Conservation (phyloP, 331 rosid species). For the Pyrus hybrid region DNA sequence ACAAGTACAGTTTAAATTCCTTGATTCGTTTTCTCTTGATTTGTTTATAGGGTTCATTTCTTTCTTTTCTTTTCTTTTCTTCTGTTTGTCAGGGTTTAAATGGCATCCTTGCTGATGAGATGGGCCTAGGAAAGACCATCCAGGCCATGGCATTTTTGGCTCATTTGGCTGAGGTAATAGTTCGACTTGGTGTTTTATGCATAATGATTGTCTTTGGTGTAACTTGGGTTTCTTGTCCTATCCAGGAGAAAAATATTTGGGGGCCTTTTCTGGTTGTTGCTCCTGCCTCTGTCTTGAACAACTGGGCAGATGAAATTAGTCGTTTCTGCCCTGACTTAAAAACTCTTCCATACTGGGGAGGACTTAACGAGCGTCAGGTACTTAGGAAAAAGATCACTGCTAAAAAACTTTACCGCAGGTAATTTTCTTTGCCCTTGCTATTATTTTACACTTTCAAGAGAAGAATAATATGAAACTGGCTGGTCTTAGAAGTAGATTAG, state of each 20-base stretch:
- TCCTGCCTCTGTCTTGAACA: constrained; percentile 93
- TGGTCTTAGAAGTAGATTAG: not conserved
- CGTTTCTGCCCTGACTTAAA: constrained; percentile 93
- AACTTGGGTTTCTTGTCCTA: constrained; percentile 10
- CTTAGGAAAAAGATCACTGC: constrained; percentile 89
- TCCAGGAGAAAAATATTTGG: constrained; percentile 98
- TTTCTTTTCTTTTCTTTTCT: not conserved
- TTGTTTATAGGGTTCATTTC: not conserved
- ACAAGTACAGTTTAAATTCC: not conserved
- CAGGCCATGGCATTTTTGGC: constrained; percentile 99
- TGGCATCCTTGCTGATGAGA: constrained; percentile 99
- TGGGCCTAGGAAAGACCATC: constrained; percentile 99
- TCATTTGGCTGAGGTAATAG: constrained; percentile 90
- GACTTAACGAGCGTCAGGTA: constrained; percentile 74
- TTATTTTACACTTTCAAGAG: not conserved
- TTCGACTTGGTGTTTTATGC: constrained; percentile 3
- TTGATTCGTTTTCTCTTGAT: not conserved
- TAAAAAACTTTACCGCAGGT: constrained; percentile 93
- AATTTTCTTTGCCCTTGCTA: constrained; percentile 7
- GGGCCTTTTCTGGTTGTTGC: constrained; percentile 98
- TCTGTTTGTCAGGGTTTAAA: constrained; percentile 65
- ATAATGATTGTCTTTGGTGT: not conserved
- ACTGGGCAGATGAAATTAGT: constrained; percentile 97
- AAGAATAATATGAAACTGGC: not conserved
- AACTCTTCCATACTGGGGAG: constrained; percentile 98